Conservation (phyloP, 768 basidiomycete genomes). For the Coprinopsis cinerea region DNA sequence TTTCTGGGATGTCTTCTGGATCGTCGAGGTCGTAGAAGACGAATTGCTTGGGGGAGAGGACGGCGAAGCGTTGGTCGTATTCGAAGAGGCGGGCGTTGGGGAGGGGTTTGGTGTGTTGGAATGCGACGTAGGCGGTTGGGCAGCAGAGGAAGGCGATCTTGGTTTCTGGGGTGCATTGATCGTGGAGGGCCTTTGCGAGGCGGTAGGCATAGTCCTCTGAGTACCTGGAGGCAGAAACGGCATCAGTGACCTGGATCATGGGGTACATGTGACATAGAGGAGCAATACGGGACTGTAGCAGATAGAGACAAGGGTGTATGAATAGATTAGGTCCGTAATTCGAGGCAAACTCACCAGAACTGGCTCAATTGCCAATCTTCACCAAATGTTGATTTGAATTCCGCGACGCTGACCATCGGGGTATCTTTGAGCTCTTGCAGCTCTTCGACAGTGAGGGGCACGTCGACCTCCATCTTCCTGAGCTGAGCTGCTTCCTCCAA, state of each 20-base stretch:
- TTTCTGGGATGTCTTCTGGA: conserved; percentile 32
- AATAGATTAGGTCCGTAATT: background rate
- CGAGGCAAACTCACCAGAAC: conserved; percentile 35
- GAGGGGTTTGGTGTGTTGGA: conserved; percentile 33
- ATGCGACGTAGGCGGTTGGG: conserved; percentile 43
- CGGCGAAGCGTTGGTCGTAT: conserved; percentile 35
- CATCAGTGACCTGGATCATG: no score
- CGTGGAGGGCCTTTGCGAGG: conserved; percentile 27
- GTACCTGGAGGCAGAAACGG: conserved; percentile 29
- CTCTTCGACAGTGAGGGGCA: conserved; percentile 19
- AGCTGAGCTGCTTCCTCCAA: conserved; percentile 26
- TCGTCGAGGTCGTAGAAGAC: conserved; percentile 41
- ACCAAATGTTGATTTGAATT: conserved; percentile 36
- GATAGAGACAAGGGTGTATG: conserved; percentile 12
- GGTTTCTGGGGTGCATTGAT: conserved; percentile 26
- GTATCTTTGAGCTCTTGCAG: conserved; percentile 19
- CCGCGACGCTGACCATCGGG: conserved; percentile 38
- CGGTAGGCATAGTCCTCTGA: conserved; percentile 33
- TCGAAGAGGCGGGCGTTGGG: conserved; percentile 32
- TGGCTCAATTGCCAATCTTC: conserved; percentile 49
- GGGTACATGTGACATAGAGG: no score
- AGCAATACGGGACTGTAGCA: no score
- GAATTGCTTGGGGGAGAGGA: conserved; percentile 33
- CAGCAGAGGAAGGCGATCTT: conserved; percentile 40
- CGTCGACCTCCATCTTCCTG: conserved; percentile 25